phyloP scores from a whole-genome alignment of 371 early-diverging fungal species.

The Batkoa obscura region DNA sequence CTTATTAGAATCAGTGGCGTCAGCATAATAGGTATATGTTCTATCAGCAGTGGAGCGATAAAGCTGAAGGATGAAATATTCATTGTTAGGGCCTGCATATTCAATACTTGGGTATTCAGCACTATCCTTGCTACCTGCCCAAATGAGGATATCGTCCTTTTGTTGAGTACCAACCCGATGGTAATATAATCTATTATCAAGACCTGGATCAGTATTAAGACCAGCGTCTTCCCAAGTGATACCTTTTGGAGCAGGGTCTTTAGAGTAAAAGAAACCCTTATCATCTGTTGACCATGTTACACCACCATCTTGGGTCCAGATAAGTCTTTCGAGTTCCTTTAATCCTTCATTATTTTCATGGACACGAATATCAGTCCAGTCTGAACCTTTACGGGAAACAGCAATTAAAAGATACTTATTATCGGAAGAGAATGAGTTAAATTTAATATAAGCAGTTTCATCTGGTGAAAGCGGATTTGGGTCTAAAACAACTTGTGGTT shows the following conservation, averaged over 20 bases:
- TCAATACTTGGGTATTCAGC: slow-evolving; percentile 11
- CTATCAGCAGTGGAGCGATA: slow-evolving; percentile 7
- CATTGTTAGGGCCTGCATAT: slow-evolving; percentile 26
- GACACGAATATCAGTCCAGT: slow-evolving; percentile 38
- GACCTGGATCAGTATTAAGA: not conserved
- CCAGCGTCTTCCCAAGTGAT: not conserved
- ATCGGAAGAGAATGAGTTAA: slow-evolving; percentile 25
- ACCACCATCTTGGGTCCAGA: slow-evolving; percentile 34
- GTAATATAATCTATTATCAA: slow-evolving; percentile 12
- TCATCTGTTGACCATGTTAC: slow-evolving; percentile 37
- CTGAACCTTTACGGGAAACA: slow-evolving; percentile 35
- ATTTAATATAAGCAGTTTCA: slow-evolving; percentile 13
- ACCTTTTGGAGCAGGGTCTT: not conserved
- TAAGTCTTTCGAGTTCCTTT: slow-evolving; percentile 13
- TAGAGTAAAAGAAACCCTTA: slow-evolving; percentile 33
- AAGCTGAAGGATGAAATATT: slow-evolving; percentile 20
- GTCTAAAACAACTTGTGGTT: not conserved
- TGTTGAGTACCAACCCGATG: slow-evolving; percentile 31
- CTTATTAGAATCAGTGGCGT: slow-evolving; percentile 21
- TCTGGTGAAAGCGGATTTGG: slow-evolving; percentile 15
- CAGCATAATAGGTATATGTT: too few species aligned
- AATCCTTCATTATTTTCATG: slow-evolving; percentile 3
- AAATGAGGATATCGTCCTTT: slow-evolving; percentile 21
- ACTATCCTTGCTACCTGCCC: slow-evolving; percentile 23
- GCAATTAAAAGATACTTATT: slow-evolving; percentile 17